Percentiles rank a stretch among this genome's conserved stretches.
Evolutionary conservation across 176 grass and related monocot species (phyloP).

Genomic region (Oryza brachyantha): DNA sequence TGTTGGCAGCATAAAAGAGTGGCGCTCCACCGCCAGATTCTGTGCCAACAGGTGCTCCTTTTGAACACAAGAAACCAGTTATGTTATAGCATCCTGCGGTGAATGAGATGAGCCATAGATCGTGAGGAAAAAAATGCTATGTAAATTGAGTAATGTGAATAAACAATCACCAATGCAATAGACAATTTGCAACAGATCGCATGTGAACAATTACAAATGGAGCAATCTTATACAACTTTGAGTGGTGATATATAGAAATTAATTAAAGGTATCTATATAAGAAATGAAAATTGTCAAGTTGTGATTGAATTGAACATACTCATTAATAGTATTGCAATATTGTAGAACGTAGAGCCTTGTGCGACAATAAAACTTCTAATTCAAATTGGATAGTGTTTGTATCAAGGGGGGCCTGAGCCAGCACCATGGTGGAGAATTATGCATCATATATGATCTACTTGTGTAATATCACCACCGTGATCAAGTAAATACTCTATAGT

Average conservation of each 20-base stretch:
- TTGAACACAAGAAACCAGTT: slow-evolving; percentile 25
- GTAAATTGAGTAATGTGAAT: neutral
- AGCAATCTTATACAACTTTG: neutral
- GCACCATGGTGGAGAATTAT: slow-evolving; percentile 26
- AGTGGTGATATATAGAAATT: neutral
- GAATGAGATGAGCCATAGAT: neutral
- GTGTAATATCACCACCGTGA: slow-evolving; percentile 26
- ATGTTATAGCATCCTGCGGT: slow-evolving; percentile 21
- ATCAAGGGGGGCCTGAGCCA: neutral
- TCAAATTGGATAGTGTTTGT: neutral
- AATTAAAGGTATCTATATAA: neutral
- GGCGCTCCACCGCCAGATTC: slow-evolving; percentile 27
- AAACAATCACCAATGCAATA: neutral
- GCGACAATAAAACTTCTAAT: neutral
- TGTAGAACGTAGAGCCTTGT: neutral
- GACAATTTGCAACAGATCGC: neutral
- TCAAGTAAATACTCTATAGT: slow-evolving; percentile 35
- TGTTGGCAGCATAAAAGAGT: slow-evolving; percentile 4
- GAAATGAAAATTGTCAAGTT: neutral
- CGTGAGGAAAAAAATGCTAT: neutral
- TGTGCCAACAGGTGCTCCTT: slow-evolving; percentile 33
- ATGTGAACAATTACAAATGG: neutral
- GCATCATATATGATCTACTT: slow-evolving; percentile 11
- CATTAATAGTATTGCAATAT: neutral
- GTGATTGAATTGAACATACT: neutral